A percentile compares a stretch with the other conserved stretches of the same genome.
Evolutionary conservation across 768 basidiomycete species (phyloP).

Genomic region (Pisolithus microcarpus): DNA sequence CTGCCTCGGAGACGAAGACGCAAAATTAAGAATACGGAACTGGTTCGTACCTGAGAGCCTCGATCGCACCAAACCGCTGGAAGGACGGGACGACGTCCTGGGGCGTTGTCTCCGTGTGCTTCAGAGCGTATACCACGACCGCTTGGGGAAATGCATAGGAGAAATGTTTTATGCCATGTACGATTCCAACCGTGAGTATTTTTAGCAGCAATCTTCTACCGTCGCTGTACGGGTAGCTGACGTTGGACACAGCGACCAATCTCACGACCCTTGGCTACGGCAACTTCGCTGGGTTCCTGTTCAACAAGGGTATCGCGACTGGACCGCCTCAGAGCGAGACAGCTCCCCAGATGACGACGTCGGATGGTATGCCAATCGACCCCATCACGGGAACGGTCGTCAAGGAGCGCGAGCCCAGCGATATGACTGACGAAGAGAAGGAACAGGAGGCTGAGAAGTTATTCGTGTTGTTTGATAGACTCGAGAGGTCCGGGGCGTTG

Average conservation of each 20-base stretch:
- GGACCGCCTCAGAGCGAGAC: constrained; percentile 38
- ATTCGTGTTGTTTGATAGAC: constrained; percentile 83
- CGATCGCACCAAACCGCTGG: constrained; percentile 73
- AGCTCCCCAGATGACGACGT: constrained; percentile 27
- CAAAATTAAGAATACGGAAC: constrained; percentile 50
- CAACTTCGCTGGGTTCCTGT: constrained; percentile 90
- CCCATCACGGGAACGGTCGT: constrained; percentile 80
- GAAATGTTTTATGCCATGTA: constrained; percentile 84
- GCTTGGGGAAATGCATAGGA: constrained; percentile 70
- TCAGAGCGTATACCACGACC: constrained; percentile 61
- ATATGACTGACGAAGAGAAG: constrained; percentile 95
- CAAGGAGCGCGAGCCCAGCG: constrained; percentile 29
- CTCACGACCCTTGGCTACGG: constrained; percentile 89
- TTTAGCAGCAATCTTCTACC: background rate
- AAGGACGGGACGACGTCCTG: constrained; percentile 63
- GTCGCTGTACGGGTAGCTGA: background rate
- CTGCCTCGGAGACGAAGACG: constrained; percentile 54
- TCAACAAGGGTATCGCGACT: constrained; percentile 78
- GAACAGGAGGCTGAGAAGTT: constrained; percentile 88
- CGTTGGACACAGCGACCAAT: constrained; percentile 43
- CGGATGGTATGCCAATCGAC: constrained; percentile 50
- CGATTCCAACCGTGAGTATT: constrained; percentile 57
- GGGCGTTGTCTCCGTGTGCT: constrained; percentile 79
- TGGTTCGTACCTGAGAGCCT: constrained; percentile 71
- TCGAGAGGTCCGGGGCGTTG: constrained; percentile 70